A percentile compares a stretch with the other conserved stretches of the same genome.
Evolutionary conservation across 352 stramenopile genomes (phyloP).

Genomic region (Phytophthora hibernalis): DNA sequence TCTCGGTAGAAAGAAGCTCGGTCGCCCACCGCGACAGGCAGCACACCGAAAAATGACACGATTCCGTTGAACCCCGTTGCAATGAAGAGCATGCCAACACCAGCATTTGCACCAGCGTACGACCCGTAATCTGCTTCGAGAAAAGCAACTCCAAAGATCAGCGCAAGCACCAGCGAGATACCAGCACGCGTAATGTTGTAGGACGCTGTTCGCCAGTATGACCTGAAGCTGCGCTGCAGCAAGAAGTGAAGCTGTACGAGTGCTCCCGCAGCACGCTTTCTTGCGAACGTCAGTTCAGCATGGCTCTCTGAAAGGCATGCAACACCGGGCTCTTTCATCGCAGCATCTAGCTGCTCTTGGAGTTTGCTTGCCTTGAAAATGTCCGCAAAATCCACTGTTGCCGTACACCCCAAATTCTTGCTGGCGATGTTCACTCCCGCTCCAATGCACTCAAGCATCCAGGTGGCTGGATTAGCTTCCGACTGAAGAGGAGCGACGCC

Average conservation of each 20-base stretch:
- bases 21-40: constrained; percentile 83
- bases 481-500: constrained; percentile 39
- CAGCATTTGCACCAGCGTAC: constrained; percentile 54
- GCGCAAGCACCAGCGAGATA: constrained; percentile 68
- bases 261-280: constrained; percentile 38
- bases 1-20: constrained; percentile 81
- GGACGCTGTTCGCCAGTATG: constrained; percentile 64
- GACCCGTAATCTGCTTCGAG: constrained; percentile 53
- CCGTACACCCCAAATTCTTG: constrained; percentile 10
- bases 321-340: constrained; percentile 41
- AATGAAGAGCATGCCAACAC: constrained; percentile 87
- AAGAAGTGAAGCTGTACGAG: constrained; percentile 46
- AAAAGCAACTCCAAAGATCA: constrained; percentile 88
- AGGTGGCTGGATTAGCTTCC: constrained; percentile 72
- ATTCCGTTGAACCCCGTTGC: constrained; percentile 85
- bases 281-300: constrained; percentile 37
- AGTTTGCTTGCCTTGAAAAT: constrained; percentile 47
- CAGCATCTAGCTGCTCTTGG: constrained; percentile 25
- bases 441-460: constrained; percentile 82
- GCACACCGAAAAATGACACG: constrained; percentile 82
- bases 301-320: constrained; percentile 32
- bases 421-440: constrained; percentile 40
- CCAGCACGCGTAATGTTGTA: constrained; percentile 84
- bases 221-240: constrained; percentile 40
- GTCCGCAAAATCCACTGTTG: constrained; percentile 42